Evolutionary conservation across 2,329 filamentous ascomycete genomes (phyloP).

Genomic region (Keithomyces neogunnii): DNA sequence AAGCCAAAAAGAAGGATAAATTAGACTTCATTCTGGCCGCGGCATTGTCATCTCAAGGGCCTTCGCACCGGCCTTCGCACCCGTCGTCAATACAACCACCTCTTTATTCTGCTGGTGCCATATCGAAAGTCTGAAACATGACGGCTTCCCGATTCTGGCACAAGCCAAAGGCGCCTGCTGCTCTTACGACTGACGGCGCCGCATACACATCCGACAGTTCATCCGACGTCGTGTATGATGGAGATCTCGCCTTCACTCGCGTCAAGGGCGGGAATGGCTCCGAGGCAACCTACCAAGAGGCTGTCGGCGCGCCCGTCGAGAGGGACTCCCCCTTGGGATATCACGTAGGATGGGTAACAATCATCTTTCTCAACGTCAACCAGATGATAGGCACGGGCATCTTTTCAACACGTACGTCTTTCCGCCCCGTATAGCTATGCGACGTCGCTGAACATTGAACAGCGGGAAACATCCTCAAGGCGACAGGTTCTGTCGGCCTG

Average conservation of each 20-base stretch:
- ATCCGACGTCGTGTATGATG: conserved; percentile 19
- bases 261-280: conserved; percentile 39
- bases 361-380: conserved; percentile 52
- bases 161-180: neutral
- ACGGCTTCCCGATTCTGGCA: neutral
- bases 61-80: no score
- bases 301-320: conserved; percentile 53
- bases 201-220: neutral
- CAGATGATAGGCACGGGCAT: conserved; percentile 57
- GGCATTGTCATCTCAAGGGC: no score
- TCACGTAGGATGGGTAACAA: conserved; percentile 44
- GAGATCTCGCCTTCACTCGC: conserved; percentile 32
- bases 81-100: no score
- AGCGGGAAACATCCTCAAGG: conserved; percentile 37
- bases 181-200: neutral
- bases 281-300: conserved; percentile 48
- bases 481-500: conserved; percentile 54
- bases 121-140: neutral
- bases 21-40: no score
- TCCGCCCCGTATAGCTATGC: neutral
- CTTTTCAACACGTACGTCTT: conserved; percentile 52
- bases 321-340: conserved; percentile 50
- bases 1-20: no score
- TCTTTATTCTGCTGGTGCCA: neutral
- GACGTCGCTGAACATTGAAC: neutral